phyloP scores from a whole-genome alignment of 306 rosid species.

The Comarum palustre region DNA sequence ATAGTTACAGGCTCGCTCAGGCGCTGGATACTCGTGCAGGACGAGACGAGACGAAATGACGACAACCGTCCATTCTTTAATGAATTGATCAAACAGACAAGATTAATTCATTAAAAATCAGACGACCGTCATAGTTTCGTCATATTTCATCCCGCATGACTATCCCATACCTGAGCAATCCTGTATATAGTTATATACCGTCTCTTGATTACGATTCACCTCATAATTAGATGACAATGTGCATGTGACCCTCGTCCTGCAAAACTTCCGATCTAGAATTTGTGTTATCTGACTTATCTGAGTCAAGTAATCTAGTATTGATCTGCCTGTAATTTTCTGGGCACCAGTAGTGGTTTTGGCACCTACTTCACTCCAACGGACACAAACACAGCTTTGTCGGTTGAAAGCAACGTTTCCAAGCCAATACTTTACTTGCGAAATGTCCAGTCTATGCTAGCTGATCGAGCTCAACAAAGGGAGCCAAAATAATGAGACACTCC shows the following conservation, averaged over 20 bases:
- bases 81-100: too few relatives aligned
- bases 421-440: neutral
- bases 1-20: too few relatives aligned
- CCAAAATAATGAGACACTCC: neutral
- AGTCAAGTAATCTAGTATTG: neutral
- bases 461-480: neutral
- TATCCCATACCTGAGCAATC: too few relatives aligned
- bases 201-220: neutral
- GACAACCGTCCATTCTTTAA: too few relatives aligned
- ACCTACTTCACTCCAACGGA: constrained; percentile 1
- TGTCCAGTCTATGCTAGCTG: neutral
- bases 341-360: neutral
- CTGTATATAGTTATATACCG: too few relatives aligned
- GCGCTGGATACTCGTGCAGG: too few relatives aligned
- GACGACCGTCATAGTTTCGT: too few relatives aligned
- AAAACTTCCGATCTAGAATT: neutral
- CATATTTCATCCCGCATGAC: too few relatives aligned
- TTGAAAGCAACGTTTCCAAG: neutral
- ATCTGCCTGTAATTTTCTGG: neutral
- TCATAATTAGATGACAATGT: neutral
- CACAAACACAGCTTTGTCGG: neutral
- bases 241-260: neutral
- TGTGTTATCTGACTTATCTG: neutral
- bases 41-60: too few relatives aligned
- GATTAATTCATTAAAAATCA: too few relatives aligned